These are phyloP conservation scores for Herpetomonas tarakana DNA, from an alignment of 208 protist species.

Conservation along the genomic window DNA sequence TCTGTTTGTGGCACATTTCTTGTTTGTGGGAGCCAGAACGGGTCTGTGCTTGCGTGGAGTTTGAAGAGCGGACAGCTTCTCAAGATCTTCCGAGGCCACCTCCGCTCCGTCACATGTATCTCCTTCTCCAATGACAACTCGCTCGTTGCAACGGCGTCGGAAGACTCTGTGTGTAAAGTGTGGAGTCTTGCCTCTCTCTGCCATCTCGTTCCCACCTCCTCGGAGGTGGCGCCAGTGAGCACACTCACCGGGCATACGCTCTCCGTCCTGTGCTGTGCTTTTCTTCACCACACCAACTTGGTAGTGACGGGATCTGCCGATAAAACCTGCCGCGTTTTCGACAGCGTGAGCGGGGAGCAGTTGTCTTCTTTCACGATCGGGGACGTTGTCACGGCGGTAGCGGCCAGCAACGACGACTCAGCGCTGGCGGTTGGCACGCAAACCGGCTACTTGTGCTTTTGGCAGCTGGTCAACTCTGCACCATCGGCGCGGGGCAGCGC, in stretches of 20 bases:
- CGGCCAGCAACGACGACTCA: slow-evolving; percentile 35
- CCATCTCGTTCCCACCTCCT: slow-evolving; percentile 14
- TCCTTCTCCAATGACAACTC: slow-evolving; percentile 49
- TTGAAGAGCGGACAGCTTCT: slow-evolving; percentile 60
- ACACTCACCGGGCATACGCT: slow-evolving; percentile 75
- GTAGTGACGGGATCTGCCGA: slow-evolving; percentile 70
- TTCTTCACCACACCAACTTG: slow-evolving; percentile 39
- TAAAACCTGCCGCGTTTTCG: slow-evolving; percentile 67
- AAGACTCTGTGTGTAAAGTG: slow-evolving; percentile 75
- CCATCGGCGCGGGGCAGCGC: not conserved
- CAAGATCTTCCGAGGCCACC: slow-evolving; percentile 56
- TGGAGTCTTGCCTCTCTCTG: slow-evolving; percentile 51
- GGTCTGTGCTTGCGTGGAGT: slow-evolving; percentile 75
- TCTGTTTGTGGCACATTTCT: slow-evolving; percentile 64
- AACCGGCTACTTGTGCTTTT: slow-evolving; percentile 62
- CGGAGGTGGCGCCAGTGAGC: slow-evolving; percentile 19
- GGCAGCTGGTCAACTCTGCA: not conserved
- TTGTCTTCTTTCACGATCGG: slow-evolving; percentile 50
- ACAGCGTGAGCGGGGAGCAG: slow-evolving; percentile 44
- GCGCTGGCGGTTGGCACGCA: slow-evolving; percentile 47
- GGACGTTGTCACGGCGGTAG: slow-evolving; percentile 48
- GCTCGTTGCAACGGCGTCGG: slow-evolving; percentile 66
- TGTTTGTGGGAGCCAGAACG: slow-evolving; percentile 49
- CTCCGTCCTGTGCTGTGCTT: slow-evolving; percentile 52
- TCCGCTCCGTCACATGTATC: slow-evolving; percentile 51